Conservation (phyloP, 257 asterid genomes). For the Solanum phureja region DNA sequence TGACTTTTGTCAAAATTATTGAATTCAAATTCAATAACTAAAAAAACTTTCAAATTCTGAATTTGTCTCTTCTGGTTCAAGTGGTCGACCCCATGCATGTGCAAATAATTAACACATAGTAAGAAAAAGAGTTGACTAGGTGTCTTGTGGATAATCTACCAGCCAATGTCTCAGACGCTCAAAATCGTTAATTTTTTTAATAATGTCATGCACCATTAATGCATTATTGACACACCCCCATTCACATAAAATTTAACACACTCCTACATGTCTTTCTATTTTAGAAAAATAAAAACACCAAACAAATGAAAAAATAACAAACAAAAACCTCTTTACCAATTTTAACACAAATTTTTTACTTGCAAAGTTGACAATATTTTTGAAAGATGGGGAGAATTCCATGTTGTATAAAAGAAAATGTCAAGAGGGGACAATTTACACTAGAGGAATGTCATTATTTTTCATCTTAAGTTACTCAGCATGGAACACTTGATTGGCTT, state of each 20-base stretch:
- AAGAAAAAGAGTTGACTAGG: constrained; percentile 46
- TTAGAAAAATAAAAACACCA: neutral
- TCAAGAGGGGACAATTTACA: constrained; percentile 86
- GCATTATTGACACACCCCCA: neutral
- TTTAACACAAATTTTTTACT: neutral
- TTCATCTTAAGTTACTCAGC: constrained; percentile 85
- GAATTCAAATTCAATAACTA: too few species aligned
- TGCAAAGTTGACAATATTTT: neutral
- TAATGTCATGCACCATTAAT: too few species aligned
- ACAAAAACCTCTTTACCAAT: neutral
- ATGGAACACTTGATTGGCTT: constrained; percentile 94
- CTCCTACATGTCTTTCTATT: neutral
- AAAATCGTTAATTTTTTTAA: too few species aligned
- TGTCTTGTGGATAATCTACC: constrained; percentile 76
- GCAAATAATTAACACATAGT: neutral
- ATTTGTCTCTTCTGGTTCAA: neutral
- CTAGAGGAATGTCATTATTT: constrained; percentile 90
- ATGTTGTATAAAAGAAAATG: constrained; percentile 82
- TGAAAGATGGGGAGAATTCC: constrained; percentile 65
- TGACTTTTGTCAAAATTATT: too few species aligned
- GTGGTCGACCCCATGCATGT: neutral
- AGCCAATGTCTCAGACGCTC: constrained; percentile 33
- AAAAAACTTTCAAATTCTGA: neutral
- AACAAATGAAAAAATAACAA: neutral
- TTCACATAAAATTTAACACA: neutral